A percentile compares a stretch with the other conserved stretches of the same genome.
These are phyloP conservation scores for Maudiozyma pseudohumilis DNA, from an alignment of 805 yeast genomes.

Conservation along the genomic window DNA sequence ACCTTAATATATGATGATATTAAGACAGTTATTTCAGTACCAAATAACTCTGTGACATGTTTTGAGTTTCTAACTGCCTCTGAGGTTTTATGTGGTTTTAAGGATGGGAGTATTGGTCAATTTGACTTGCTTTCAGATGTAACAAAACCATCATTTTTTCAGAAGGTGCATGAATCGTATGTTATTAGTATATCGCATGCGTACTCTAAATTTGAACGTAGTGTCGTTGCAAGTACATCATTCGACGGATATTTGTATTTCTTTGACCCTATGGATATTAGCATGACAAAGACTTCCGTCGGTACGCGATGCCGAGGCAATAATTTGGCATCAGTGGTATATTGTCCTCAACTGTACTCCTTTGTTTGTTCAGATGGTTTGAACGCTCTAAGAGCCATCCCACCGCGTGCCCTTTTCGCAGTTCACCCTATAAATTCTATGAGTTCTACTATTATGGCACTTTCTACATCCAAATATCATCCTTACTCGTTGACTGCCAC, in stretches of 20 bases:
- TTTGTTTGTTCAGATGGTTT: conserved; percentile 36
- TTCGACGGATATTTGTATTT: conserved; percentile 36
- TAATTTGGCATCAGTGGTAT: conserved; percentile 22
- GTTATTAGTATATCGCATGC: conserved; percentile 30
- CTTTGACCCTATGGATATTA: conserved; percentile 30
- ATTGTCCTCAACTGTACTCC: conserved; percentile 29
- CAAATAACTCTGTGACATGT: conserved; percentile 33
- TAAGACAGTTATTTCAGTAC: conserved; percentile 21
- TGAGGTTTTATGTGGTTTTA: conserved; percentile 45
- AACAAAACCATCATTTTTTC: conserved; percentile 30
- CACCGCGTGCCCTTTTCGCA: conserved; percentile 31
- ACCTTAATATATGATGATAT: conserved; percentile 14
- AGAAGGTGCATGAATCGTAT: conserved; percentile 32
- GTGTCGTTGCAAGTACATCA: conserved; percentile 28
- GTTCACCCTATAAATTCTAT: conserved; percentile 31
- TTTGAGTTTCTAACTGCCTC: conserved; percentile 38
- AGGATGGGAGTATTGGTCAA: conserved; percentile 52
- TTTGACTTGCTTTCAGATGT: conserved; percentile 30
- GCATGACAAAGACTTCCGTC: conserved; percentile 23
- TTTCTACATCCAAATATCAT: conserved; percentile 35
- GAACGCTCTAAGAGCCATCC: conserved; percentile 29
- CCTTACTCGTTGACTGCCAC: conserved; percentile 41
- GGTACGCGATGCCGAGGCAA: conserved; percentile 26
- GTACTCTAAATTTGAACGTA: conserved; percentile 28
- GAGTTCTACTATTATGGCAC: conserved; percentile 32